Evolutionary conservation across 208 protist species (phyloP).

Genomic region (Crithidia acanthocephali): DNA sequence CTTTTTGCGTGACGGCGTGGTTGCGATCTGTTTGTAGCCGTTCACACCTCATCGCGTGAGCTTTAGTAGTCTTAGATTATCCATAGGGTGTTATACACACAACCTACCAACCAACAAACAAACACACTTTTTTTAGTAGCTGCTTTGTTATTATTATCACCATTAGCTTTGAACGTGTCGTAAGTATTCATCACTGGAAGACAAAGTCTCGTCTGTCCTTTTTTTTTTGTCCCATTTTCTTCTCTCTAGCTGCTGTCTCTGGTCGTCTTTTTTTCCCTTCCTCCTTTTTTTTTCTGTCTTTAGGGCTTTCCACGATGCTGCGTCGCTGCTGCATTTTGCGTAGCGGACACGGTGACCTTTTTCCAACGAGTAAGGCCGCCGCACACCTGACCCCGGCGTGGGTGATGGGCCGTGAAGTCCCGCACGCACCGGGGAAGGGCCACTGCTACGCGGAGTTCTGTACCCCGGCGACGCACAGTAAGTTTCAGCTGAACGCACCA

Average conservation of each 20-base stretch:
- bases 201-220: no score
- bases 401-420: constrained; percentile 55
- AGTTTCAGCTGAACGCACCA: constrained; percentile 52
- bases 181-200: no score
- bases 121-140: background rate
- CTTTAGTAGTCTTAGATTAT: no score
- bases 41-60: no score
- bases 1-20: no score
- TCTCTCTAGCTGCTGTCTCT: background rate
- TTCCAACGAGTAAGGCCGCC: constrained; percentile 82
- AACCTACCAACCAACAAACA: no score
- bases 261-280: constrained; percentile 4
- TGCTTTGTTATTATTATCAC: no score
- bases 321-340: constrained; percentile 37
- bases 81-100: no score
- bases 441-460: constrained; percentile 60
- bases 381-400: constrained; percentile 67
- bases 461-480: constrained; percentile 39
- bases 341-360: constrained; percentile 76
- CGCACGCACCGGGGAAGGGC: constrained; percentile 54
- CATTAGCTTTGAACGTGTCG: no score
- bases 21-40: no score
- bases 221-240: no score
- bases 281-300: background rate
- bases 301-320: constrained; percentile 25